Percentiles rank a stretch among this genome's conserved stretches.
Evolutionary conservation across 179 eudicot genomes (phyloP).

Genomic region (Silene vulgaris): DNA sequence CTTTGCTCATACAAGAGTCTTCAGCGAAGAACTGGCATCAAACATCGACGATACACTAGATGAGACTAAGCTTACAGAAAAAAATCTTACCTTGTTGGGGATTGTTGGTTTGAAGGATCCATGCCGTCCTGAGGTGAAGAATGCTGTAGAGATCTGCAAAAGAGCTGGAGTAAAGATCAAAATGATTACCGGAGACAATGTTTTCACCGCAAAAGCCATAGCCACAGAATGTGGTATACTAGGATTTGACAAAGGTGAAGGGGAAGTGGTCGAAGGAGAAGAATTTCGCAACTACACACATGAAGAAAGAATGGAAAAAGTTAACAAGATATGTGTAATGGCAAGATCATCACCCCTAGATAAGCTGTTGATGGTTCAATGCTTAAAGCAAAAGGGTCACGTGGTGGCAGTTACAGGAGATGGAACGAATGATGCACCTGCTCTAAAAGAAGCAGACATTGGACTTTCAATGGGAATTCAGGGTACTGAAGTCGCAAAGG

Average conservation of each 20-base stretch:
- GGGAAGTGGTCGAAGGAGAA: constrained; percentile 57
- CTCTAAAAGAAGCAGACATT: constrained; percentile 40
- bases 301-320: constrained; percentile 45
- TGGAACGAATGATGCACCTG: constrained; percentile 44
- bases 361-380: constrained; percentile 44
- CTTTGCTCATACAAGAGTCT: constrained; percentile 35
- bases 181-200: constrained; percentile 47
- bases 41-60: constrained; percentile 6
- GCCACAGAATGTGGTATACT: constrained; percentile 61
- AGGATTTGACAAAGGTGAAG: constrained; percentile 26
- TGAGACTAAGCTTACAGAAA: constrained; percentile 31
- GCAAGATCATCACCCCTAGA: constrained; percentile 45
- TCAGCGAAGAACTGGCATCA: constrained; percentile 20
- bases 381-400: constrained; percentile 37
- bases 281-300: constrained; percentile 58
- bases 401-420: constrained; percentile 49
- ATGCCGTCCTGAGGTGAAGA: constrained; percentile 39
- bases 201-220: constrained; percentile 42
- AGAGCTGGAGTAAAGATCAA: constrained; percentile 37
- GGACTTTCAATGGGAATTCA: constrained; percentile 42
- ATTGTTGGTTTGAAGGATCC: constrained; percentile 47
- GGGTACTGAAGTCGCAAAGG: constrained; percentile 41
- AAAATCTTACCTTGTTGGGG: constrained; percentile 32
- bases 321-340: constrained; percentile 37
- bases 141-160: constrained; percentile 35